These are phyloP conservation scores for Pyricularia sp. DNA, from an alignment of 2,329 filamentous ascomycete genomes.

Conservation along the genomic window DNA sequence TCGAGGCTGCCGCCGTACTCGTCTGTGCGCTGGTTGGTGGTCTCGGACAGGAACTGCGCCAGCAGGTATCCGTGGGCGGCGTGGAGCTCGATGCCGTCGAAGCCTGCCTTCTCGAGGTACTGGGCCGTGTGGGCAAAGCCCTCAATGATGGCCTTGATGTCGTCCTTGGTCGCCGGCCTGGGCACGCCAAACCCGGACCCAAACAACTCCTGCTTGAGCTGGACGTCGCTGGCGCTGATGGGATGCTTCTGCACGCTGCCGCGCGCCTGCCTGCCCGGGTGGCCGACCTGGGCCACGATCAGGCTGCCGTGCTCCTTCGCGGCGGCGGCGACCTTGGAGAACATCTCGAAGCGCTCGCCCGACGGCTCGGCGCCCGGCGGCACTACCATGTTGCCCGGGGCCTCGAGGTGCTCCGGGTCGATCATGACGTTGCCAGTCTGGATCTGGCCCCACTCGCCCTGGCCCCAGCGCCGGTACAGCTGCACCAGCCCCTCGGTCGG, in stretches of 20 bases:
- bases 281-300: slow-evolving; percentile 51
- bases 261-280: slow-evolving; percentile 48
- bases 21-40: slow-evolving; percentile 41
- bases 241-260: slow-evolving; percentile 22
- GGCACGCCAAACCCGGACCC: slow-evolving; percentile 34
- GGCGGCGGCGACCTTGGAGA: slow-evolving; percentile 43
- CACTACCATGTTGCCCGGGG: slow-evolving; percentile 49
- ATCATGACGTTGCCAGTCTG: slow-evolving; percentile 32
- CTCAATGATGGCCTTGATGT: slow-evolving; percentile 48
- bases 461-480: slow-evolving; percentile 52
- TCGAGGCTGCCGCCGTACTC: slow-evolving; percentile 34
- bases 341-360: slow-evolving; percentile 52
- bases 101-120: slow-evolving; percentile 54
- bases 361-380: slow-evolving; percentile 37
- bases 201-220: slow-evolving; percentile 1
- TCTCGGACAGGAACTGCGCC: slow-evolving; percentile 39
- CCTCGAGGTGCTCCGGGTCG: slow-evolving; percentile 48
- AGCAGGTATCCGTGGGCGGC: slow-evolving; percentile 40
- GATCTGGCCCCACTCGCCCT: slow-evolving; percentile 31
- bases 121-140: slow-evolving; percentile 53
- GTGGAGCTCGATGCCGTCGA: slow-evolving; percentile 41
- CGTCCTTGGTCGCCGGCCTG: slow-evolving; percentile 39
- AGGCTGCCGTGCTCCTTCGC: slow-evolving; percentile 50
- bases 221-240: slow-evolving; percentile 13
- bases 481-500: slow-evolving; percentile 33